Conservation (phyloP, 2,329 filamentous ascomycete species). For the Phaeosphaeria sp. region DNA sequence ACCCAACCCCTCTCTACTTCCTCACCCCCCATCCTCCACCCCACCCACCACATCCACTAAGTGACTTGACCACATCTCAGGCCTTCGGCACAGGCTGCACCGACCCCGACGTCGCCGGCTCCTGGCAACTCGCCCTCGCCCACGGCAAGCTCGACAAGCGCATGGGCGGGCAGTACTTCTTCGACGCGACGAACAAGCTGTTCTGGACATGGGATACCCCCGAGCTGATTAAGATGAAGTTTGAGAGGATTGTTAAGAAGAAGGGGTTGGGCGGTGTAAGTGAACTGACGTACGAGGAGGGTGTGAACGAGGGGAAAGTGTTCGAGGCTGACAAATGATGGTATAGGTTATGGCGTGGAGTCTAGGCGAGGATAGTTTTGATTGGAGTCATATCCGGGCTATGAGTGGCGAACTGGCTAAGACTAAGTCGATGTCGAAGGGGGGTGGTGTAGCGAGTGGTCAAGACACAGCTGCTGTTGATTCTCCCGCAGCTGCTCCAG, state of each 20-base stretch:
- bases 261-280: slow-evolving; percentile 69
- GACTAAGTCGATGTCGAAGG: too few species aligned
- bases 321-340: too few species aligned
- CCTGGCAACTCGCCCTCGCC: slow-evolving; percentile 63
- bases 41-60: too few species aligned
- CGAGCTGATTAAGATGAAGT: slow-evolving; percentile 67
- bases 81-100: slow-evolving; percentile 51
- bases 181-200: slow-evolving; percentile 63
- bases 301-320: too few species aligned
- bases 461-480: too few species aligned
- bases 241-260: slow-evolving; percentile 63
- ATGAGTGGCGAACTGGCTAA: slow-evolving; percentile 43
- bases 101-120: slow-evolving; percentile 60
- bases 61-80: too few species aligned
- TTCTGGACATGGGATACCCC: slow-evolving; percentile 81
- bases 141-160: slow-evolving; percentile 64
- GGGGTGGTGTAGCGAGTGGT: too few species aligned
- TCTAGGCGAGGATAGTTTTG: slow-evolving; percentile 68
- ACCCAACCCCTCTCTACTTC: too few species aligned
- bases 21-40: too few species aligned
- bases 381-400: slow-evolving; percentile 52
- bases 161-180: slow-evolving; percentile 72
- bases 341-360: slow-evolving; percentile 86
- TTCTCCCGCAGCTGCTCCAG: too few species aligned
- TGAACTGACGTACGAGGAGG: too few species aligned